phyloP scores from a whole-genome alignment of 2,329 filamentous ascomycete genomes.

The Cordyceps farinosa region DNA sequence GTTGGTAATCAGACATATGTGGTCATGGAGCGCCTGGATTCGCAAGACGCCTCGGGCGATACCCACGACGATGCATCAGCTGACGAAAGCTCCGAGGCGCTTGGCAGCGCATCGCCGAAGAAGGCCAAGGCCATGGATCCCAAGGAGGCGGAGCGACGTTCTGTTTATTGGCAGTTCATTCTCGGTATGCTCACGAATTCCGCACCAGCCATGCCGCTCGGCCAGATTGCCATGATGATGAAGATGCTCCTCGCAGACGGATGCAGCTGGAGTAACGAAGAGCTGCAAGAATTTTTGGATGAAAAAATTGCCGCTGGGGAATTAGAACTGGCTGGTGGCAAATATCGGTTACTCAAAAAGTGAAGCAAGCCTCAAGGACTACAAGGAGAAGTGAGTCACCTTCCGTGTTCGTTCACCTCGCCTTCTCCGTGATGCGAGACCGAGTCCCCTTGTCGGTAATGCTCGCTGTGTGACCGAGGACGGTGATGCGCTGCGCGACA shows the following conservation, averaged over 20 bases:
- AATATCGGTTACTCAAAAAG: slow-evolving; percentile 64
- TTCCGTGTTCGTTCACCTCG: not conserved
- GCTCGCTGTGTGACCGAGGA: not conserved
- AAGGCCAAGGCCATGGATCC: slow-evolving; percentile 56
- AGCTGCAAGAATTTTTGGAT: slow-evolving; percentile 74
- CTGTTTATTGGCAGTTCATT: slow-evolving; percentile 87
- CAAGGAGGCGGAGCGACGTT: slow-evolving; percentile 57
- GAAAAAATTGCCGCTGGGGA: slow-evolving; percentile 72
- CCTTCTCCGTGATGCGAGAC: not conserved
- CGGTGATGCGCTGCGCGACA: slow-evolving; percentile 17
- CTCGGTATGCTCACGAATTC: slow-evolving; percentile 93
- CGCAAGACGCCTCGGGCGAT: slow-evolving; percentile 27
- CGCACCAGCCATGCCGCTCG: slow-evolving; percentile 71
- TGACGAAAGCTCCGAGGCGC: slow-evolving; percentile 24
- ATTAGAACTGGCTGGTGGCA: slow-evolving; percentile 66
- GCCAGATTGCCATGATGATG: slow-evolving; percentile 89
- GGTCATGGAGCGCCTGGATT: slow-evolving; percentile 63
- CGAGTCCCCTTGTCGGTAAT: not conserved
- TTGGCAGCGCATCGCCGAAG: slow-evolving; percentile 40
- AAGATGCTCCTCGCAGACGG: slow-evolving; percentile 85
- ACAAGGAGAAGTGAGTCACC: not conserved
- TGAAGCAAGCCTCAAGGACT: slow-evolving; percentile 30
- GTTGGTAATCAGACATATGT: slow-evolving; percentile 52
- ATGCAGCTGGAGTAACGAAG: slow-evolving; percentile 85
- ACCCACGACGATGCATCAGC: slow-evolving; percentile 32